Percentiles rank a stretch among this genome's conserved stretches.
phyloP scores from a whole-genome alignment of 306 rosid species.

The Chamaecrista fasciculata region DNA sequence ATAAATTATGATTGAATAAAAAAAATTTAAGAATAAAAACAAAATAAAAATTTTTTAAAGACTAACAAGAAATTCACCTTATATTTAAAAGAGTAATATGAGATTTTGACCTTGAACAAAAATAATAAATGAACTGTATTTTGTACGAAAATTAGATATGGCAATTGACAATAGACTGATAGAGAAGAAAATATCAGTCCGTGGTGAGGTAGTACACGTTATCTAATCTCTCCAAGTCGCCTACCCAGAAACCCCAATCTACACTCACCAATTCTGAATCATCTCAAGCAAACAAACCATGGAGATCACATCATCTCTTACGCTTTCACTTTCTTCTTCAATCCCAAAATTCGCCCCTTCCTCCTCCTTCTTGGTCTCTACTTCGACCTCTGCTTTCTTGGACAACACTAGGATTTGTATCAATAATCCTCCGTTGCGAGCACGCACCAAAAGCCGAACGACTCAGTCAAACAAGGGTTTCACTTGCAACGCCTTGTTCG shows the following conservation, averaged over 20 bases:
- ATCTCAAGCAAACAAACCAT: conserved; percentile 36
- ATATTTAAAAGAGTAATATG: too few relatives aligned
- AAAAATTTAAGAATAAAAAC: too few relatives aligned
- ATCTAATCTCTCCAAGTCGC: neutral
- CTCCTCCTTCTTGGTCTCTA: conserved; percentile 44
- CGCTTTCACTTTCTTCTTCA: conserved; percentile 46
- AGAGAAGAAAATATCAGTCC: neutral
- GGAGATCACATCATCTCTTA: conserved; percentile 49
- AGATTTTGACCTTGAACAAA: too few relatives aligned
- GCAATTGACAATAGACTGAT: too few relatives aligned
- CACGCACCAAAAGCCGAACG: conserved; percentile 33
- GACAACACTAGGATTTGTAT: conserved; percentile 31
- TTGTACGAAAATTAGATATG: too few relatives aligned
- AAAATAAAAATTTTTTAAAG: too few relatives aligned
- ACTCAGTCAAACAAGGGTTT: conserved; percentile 42
- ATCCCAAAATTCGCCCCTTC: conserved; percentile 35
- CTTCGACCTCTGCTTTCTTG: conserved; percentile 21
- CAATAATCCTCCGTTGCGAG: conserved; percentile 15
- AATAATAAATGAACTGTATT: too few relatives aligned
- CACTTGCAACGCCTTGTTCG: conserved; percentile 81
- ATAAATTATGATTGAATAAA: too few relatives aligned
- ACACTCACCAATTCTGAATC: neutral
- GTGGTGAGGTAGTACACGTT: neutral
- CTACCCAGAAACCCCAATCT: neutral
- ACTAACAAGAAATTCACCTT: too few relatives aligned